phyloP scores from a whole-genome alignment of 2,329 filamentous ascomycete genomes.

The Allantophomopsis cytisporea region DNA sequence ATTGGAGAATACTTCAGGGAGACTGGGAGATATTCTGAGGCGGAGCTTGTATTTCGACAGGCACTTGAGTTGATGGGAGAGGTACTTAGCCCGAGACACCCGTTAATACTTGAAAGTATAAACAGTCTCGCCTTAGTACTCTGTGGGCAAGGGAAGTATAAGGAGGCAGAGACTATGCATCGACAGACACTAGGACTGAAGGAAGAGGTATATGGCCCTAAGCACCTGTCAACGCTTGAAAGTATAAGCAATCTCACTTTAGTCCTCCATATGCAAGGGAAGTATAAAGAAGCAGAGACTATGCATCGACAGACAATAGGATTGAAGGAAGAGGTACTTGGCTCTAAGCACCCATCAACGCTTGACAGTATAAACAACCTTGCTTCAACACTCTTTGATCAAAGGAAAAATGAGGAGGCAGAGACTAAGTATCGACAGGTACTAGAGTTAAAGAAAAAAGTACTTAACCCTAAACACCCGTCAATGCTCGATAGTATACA shows the following conservation, averaged over 20 bases:
- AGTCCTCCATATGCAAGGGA: background rate
- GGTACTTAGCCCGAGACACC: slow-evolving; percentile 5
- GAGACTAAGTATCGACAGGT: background rate
- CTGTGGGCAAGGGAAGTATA: slow-evolving; percentile 6
- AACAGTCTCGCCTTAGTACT: slow-evolving; percentile 7
- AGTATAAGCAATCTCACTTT: background rate
- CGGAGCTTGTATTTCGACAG: slow-evolving; percentile 6
- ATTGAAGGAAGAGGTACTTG: background rate
- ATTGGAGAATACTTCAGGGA: background rate
- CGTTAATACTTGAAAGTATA: slow-evolving; percentile 7
- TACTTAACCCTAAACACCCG: background rate
- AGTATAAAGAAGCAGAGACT: background rate
- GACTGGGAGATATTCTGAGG: slow-evolving; percentile 2
- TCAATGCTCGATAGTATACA: slow-evolving; percentile 8
- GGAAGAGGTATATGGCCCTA: background rate
- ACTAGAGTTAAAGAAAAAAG: background rate
- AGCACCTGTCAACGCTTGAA: background rate
- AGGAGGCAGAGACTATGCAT: slow-evolving; percentile 11
- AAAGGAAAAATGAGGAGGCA: background rate
- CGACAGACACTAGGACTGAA: slow-evolving; percentile 5
- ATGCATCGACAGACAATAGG: background rate
- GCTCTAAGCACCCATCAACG: background rate
- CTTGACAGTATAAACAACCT: background rate
- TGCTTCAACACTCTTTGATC: background rate
- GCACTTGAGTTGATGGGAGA: slow-evolving; percentile 4